Conservation (phyloP, 2,329 filamentous ascomycete genomes). For the Cordyceps cateniannulata region DNA sequence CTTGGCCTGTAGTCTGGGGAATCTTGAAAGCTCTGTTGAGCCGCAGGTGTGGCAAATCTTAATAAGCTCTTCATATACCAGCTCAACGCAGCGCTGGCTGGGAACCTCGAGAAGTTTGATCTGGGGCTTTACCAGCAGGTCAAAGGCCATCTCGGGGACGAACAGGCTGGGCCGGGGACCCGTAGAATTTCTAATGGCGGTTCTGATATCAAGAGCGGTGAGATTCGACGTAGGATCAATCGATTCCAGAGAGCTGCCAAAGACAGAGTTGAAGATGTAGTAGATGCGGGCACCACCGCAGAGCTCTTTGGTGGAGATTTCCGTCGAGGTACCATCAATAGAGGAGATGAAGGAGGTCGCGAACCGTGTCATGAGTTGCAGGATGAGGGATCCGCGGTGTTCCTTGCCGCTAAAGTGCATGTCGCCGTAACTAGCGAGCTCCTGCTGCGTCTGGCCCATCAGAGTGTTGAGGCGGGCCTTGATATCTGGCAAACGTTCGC, state of each 20-base stretch:
- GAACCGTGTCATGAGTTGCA: conserved; percentile 97
- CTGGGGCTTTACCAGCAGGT: conserved; percentile 94
- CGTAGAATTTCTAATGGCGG: conserved; percentile 95
- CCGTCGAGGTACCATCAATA: conserved; percentile 95
- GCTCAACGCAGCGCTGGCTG: conserved; percentile 91
- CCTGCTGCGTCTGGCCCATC: conserved; percentile 99
- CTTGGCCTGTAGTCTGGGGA: conserved; percentile 88
- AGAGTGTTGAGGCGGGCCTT: conserved; percentile 95
- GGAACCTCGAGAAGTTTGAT: conserved; percentile 95
- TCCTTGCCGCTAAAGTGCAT: conserved; percentile 97
- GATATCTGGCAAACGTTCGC: conserved; percentile 92
- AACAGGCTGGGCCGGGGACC: conserved; percentile 93
- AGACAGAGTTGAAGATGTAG: conserved; percentile 98
- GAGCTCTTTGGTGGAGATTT: conserved; percentile 97
- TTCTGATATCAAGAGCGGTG: conserved; percentile 89
- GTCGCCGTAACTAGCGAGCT: conserved; percentile 94
- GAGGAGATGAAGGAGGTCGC: conserved; percentile 97
- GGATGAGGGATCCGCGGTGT: conserved; percentile 86
- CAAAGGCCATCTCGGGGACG: conserved; percentile 95
- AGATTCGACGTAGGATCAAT: conserved; percentile 96
- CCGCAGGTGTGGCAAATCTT: conserved; percentile 99
- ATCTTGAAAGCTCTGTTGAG: conserved; percentile 85
- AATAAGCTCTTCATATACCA: conserved; percentile 97
- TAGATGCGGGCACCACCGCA: conserved; percentile 94
- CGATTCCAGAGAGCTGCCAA: conserved; percentile 90